phyloP scores from a whole-genome alignment of 257 asterid genomes.

The Plantago major region DNA sequence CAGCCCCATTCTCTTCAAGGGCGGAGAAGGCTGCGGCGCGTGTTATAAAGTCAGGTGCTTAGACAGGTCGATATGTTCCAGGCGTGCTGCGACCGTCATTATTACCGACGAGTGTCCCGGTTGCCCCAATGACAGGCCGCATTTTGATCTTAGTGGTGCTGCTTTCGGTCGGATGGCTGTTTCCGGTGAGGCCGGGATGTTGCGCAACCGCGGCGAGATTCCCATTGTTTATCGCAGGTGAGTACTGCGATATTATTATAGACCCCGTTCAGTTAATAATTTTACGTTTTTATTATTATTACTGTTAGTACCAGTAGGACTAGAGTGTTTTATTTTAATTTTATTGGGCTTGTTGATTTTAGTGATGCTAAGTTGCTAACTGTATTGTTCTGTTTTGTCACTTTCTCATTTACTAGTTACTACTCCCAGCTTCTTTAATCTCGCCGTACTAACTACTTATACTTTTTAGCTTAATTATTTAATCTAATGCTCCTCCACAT shows the following conservation, averaged over 20 bases:
- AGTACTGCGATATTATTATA: too few relatives aligned
- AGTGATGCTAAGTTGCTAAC: constrained; percentile 31
- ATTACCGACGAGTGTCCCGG: constrained; percentile 96
- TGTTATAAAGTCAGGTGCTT: constrained; percentile 82
- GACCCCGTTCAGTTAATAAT: too few relatives aligned
- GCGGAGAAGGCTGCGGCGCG: constrained; percentile 97
- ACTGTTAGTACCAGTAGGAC: background rate
- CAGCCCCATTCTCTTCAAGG: constrained; percentile 83
- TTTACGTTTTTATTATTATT: background rate
- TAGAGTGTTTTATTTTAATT: constrained; percentile 12
- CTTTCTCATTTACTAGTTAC: constrained; percentile 15
- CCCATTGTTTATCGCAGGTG: constrained; percentile 80
- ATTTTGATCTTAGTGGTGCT: constrained; percentile 95
- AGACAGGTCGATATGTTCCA: constrained; percentile 78
- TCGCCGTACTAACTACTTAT: too few relatives aligned
- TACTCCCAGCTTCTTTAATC: too few relatives aligned
- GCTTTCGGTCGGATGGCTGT: constrained; percentile 92
- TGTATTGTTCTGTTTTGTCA: constrained; percentile 51
- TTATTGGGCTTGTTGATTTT: background rate
- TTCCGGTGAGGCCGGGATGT: constrained; percentile 58
- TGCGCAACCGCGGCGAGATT: constrained; percentile 84
- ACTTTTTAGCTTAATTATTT: too few relatives aligned
- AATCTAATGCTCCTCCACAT: too few relatives aligned
- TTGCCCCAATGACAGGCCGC: constrained; percentile 56
- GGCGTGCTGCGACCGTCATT: constrained; percentile 88